Conservation (phyloP, 1,284 basidiomycete genomes). For the Irpex sp. region DNA sequence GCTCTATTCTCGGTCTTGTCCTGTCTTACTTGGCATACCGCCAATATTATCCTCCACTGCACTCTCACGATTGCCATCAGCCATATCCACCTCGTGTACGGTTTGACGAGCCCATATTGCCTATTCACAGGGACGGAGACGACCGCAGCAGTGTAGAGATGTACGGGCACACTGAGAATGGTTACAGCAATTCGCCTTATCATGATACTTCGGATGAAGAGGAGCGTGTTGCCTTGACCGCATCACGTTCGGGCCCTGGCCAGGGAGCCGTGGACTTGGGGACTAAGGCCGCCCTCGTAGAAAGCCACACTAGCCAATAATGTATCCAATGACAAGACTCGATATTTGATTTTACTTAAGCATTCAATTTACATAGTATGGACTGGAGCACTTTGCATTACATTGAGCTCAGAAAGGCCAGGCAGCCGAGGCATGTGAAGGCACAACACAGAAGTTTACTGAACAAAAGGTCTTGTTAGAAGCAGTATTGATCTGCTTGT, state of each 20-base stretch:
- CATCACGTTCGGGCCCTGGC: neutral
- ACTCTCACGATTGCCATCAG: conserved; percentile 58
- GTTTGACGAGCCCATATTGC: conserved; percentile 38
- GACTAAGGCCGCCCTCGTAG: neutral
- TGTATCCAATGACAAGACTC: neutral
- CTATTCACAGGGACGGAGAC: conserved; percentile 27
- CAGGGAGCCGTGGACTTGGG: neutral
- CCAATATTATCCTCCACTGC: conserved; percentile 72
- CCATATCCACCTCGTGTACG: conserved; percentile 74
- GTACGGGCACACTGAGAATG: neutral
- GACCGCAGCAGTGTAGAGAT: neutral
- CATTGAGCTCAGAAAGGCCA: no score
- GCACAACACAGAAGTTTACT: no score
- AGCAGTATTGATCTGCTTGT: no score
- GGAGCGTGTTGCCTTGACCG: neutral
- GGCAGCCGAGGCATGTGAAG: no score
- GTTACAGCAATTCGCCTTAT: neutral
- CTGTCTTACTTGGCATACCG: conserved; percentile 80
- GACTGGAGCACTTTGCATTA: no score
- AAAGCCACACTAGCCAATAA: neutral
- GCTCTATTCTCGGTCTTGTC: conserved; percentile 70
- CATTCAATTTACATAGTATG: no score
- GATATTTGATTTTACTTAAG: no score
- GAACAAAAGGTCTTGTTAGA: no score
- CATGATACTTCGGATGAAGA: conserved; percentile 1